A percentile compares a stretch with the other conserved stretches of the same genome.
These are phyloP conservation scores for Papiliotrema laurentii DNA, from an alignment of 1,284 basidiomycete species.

Conservation along the genomic window DNA sequence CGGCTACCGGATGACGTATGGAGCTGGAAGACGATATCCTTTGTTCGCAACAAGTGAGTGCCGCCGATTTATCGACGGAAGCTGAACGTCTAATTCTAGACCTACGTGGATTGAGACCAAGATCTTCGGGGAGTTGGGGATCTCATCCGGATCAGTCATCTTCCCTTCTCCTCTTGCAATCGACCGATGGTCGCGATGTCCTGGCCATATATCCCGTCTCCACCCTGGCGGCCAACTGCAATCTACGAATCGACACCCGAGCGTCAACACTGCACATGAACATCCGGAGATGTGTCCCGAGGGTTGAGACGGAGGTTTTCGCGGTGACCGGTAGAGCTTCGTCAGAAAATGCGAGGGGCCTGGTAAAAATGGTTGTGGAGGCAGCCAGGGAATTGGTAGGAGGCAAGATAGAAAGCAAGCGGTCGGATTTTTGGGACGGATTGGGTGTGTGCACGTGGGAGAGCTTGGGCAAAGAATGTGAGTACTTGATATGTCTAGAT, in stretches of 20 bases:
- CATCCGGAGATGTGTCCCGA: conserved; percentile 1
- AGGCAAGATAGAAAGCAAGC: too few species aligned
- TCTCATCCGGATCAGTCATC: conserved; percentile 12
- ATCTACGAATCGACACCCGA: conserved; percentile 14
- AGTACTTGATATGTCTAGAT: too few species aligned
- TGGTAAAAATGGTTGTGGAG: conserved; percentile 15
- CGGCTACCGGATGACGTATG: too few species aligned
- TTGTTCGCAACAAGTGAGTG: neutral
- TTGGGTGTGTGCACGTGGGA: conserved; percentile 22
- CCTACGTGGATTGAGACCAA: conserved; percentile 20
- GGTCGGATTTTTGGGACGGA: conserved; percentile 14
- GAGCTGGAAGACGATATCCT: too few species aligned
- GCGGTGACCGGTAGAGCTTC: conserved; percentile 16
- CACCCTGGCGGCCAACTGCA: too few species aligned
- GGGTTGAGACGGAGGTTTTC: conserved; percentile 8
- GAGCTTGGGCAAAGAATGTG: conserved; percentile 7
- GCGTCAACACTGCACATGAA: conserved; percentile 12
- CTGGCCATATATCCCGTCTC: conserved; percentile 21
- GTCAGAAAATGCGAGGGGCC: conserved; percentile 5
- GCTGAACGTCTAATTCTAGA: conserved; percentile 4
- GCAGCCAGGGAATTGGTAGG: conserved; percentile 12
- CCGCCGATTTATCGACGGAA: neutral
- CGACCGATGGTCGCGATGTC: conserved; percentile 4
- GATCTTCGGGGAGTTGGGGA: neutral
- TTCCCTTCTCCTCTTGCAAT: conserved; percentile 13